Evolutionary conservation across 345 rosid genomes (phyloP).

Genomic region (Boechera stricta): DNA sequence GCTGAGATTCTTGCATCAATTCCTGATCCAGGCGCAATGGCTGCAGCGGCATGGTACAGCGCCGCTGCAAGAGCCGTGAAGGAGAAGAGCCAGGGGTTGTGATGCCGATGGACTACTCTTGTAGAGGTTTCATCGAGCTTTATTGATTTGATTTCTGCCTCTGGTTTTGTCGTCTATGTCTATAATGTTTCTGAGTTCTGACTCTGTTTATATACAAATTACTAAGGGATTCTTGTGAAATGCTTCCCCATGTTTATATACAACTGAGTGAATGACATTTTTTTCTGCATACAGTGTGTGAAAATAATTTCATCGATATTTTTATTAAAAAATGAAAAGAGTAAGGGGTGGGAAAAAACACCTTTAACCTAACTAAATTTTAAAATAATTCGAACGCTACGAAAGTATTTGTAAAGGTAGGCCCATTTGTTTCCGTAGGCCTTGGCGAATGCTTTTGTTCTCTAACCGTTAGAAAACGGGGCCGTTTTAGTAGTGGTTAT

Average conservation of each 20-base stretch:
- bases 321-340: too few species aligned
- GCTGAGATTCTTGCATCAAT: conserved; percentile 58
- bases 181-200: neutral
- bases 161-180: conserved; percentile 15
- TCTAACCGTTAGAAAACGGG: neutral
- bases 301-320: too few species aligned
- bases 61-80: conserved; percentile 82
- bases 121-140: conserved; percentile 10
- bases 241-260: neutral
- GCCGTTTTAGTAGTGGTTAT: neutral
- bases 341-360: too few species aligned
- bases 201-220: conserved; percentile 3
- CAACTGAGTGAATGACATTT: neutral
- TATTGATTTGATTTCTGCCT: neutral
- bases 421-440: neutral
- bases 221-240: neutral
- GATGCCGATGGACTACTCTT: conserved; percentile 10
- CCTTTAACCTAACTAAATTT: too few species aligned
- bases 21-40: conserved; percentile 96
- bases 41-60: conserved; percentile 83
- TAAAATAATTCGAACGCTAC: too few species aligned
- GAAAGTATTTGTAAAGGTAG: neutral
- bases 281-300: neutral
- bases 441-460: neutral
- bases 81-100: conserved; percentile 41